Percentiles rank a stretch among this genome's conserved stretches.
Conservation (phyloP, 75 land plant species). For the Larix kaempferi region DNA sequence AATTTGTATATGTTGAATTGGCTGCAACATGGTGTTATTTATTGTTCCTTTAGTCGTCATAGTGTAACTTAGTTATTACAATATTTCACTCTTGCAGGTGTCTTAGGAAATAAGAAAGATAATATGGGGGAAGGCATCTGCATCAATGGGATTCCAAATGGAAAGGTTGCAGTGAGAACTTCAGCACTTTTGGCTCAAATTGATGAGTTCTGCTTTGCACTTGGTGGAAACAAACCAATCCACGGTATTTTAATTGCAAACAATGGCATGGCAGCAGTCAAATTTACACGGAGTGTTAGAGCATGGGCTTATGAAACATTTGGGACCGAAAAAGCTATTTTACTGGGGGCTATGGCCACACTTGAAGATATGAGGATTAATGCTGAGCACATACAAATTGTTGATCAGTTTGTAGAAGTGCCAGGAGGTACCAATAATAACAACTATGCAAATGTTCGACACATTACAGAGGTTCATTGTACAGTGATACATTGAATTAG, state of each 20-base stretch:
- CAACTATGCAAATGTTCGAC: conserved; percentile 99
- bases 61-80: not conserved
- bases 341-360: conserved; percentile 98
- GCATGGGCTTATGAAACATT: conserved; percentile 98
- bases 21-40: not conserved
- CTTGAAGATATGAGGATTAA: conserved; percentile 99
- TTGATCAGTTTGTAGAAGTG: conserved; percentile 99
- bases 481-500: not conserved
- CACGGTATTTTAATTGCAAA: conserved; percentile 90
- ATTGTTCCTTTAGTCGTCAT: not conserved
- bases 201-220: conserved; percentile 80
- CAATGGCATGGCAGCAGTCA: conserved; percentile 99
- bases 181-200: conserved; percentile 49
- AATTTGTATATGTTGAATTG: not conserved
- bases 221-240: conserved; percentile 84
- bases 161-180: conserved; percentile 32
- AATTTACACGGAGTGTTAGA: conserved; percentile 88
- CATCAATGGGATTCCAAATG: conserved; percentile 49
- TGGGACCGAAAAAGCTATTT: conserved; percentile 90
- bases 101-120: not conserved
- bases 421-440: conserved; percentile 99
- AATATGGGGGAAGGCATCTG: conserved; percentile 33
- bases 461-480: conserved; percentile 80
- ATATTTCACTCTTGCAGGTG: not conserved
- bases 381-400: conserved; percentile 98